Evolutionary conservation across 331 rosid species (phyloP).

Genomic region (Telfairia occidentalis): DNA sequence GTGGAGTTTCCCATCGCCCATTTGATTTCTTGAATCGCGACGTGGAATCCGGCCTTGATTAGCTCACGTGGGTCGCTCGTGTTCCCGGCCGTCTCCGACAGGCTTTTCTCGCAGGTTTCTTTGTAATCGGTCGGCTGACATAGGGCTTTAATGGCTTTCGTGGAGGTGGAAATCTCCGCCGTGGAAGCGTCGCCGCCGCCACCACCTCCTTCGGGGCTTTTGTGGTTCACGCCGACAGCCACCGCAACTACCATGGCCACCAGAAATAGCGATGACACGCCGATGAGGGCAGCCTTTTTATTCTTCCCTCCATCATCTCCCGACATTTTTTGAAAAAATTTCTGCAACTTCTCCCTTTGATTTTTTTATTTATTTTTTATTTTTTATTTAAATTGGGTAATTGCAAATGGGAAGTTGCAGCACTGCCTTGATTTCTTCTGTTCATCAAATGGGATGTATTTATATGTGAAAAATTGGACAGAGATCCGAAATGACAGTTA

Average conservation of each 20-base stretch:
- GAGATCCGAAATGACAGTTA: neutral
- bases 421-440: neutral
- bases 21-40: conserved; percentile 16
- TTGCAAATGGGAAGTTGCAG: neutral
- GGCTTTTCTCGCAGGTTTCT: conserved; percentile 34
- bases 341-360: rapidly evolving
- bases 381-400: neutral
- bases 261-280: conserved; percentile 28
- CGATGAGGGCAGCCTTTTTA: conserved; percentile 28
- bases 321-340: neutral
- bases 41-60: conserved; percentile 26
- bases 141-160: conserved; percentile 23
- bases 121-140: conserved; percentile 50
- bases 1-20: conserved; percentile 22
- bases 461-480: neutral
- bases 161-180: neutral
- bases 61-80: conserved; percentile 34
- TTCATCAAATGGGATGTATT: neutral
- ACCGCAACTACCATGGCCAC: conserved; percentile 51
- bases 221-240: conserved; percentile 33
- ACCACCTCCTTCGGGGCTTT: neutral
- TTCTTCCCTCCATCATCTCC: conserved; percentile 3
- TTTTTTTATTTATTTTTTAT: too few species aligned
- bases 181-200: too few species aligned
- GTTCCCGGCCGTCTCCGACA: neutral